phyloP scores from a whole-genome alignment of 768 basidiomycete genomes.

The Lactarius deliciosus region DNA sequence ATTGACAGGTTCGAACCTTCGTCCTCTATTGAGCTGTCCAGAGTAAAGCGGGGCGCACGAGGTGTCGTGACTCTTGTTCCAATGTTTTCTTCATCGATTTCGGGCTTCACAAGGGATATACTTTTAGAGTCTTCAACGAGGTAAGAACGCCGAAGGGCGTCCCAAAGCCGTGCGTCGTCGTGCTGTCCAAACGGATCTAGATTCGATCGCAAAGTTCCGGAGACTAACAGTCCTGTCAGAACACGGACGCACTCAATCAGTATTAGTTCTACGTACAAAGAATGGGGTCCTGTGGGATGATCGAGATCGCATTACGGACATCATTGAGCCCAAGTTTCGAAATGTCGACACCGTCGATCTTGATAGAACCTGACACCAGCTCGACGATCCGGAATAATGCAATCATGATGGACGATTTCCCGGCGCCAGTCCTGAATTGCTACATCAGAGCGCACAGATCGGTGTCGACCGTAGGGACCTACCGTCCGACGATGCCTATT shows the following conservation, averaged over 20 bases:
- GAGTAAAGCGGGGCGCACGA: constrained; percentile 54
- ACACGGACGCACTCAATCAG: constrained; percentile 36
- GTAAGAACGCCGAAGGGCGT: constrained; percentile 82
- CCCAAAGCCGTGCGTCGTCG: constrained; percentile 84
- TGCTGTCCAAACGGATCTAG: constrained; percentile 85
- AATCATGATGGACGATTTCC: constrained; percentile 88
- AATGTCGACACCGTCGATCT: constrained; percentile 79
- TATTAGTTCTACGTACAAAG: constrained; percentile 41
- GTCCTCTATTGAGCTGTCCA: constrained; percentile 82
- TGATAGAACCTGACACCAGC: constrained; percentile 69
- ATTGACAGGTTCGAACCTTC: constrained; percentile 85
- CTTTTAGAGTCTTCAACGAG: constrained; percentile 57
- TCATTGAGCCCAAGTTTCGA: constrained; percentile 79
- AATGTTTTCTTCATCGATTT: constrained; percentile 38
- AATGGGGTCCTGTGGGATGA: constrained; percentile 80
- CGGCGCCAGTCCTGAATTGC: constrained; percentile 64
- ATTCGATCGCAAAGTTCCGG: constrained; percentile 81
- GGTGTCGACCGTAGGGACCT: constrained; percentile 30
- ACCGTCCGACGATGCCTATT: constrained; percentile 84
- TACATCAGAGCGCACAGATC: constrained; percentile 3
- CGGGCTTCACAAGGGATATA: constrained; percentile 32
- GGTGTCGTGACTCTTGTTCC: constrained; percentile 28
- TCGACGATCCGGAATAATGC: constrained; percentile 87
- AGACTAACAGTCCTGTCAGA: constrained; percentile 45
- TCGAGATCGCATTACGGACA: constrained; percentile 64